A percentile compares a stretch with the other conserved stretches of the same genome.
Evolutionary conservation across 495 filamentous ascomycete species (phyloP).

Genomic region (Penicillium robsamsonii): DNA sequence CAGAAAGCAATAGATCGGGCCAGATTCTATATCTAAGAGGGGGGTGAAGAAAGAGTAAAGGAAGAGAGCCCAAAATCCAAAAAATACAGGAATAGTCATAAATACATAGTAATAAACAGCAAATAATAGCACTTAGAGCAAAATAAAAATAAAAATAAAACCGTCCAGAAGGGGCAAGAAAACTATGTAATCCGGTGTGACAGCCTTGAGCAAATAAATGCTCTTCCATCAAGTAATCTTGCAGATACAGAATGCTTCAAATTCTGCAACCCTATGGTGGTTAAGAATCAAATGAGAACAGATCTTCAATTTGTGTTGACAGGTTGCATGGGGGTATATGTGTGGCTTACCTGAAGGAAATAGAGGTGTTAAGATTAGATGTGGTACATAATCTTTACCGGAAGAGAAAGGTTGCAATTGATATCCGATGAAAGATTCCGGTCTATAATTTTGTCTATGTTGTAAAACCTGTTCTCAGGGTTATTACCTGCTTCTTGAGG

Average conservation of each 20-base stretch:
- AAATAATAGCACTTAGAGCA: not conserved
- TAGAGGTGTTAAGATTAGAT: not conserved
- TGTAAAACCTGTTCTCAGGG: not conserved
- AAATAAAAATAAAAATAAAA: slow-evolving; percentile 10
- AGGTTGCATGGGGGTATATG: not conserved
- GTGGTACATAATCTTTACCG: no score
- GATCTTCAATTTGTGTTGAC: not conserved
- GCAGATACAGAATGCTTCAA: not conserved
- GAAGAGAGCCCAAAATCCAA: not conserved
- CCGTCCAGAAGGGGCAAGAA: slow-evolving; percentile 19
- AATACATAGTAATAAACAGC: slow-evolving; percentile 8
- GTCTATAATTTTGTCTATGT: not conserved
- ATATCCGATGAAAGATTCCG: not conserved
- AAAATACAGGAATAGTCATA: slow-evolving; percentile 4
- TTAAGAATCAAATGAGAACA: not conserved
- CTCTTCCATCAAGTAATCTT: slow-evolving; percentile 9
- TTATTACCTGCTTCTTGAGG: not conserved
- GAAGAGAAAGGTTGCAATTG: slow-evolving; percentile 15
- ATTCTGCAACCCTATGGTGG: not conserved
- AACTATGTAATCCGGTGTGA: slow-evolving; percentile 17
- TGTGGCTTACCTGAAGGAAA: not conserved
- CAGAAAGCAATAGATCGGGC: slow-evolving; percentile 14
- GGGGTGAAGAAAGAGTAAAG: not conserved
- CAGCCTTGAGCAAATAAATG: slow-evolving; percentile 7
- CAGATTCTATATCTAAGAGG: slow-evolving; percentile 2